phyloP scores from a whole-genome alignment of 164 flowering plant species.

The Nymphaea thermarum region DNA sequence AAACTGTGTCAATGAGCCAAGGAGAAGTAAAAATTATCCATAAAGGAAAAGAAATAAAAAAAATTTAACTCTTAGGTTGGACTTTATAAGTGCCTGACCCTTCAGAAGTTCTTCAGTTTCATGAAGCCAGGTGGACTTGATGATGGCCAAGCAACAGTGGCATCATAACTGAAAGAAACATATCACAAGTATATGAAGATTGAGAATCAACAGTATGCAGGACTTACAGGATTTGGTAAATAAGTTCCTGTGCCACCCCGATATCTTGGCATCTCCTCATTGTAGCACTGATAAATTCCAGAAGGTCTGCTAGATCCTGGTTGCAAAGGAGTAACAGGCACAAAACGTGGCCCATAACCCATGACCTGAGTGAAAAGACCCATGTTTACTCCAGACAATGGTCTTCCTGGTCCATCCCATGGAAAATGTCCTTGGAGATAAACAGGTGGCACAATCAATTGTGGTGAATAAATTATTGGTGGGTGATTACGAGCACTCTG shows the following conservation, averaged over 20 bases:
- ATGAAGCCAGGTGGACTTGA: too few species aligned
- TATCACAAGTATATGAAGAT: too few species aligned
- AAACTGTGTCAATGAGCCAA: too few species aligned
- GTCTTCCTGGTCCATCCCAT: constrained; percentile 93
- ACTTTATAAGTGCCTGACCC: too few species aligned
- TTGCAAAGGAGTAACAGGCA: constrained; percentile 70
- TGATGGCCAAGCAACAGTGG: too few species aligned
- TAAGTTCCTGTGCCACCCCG: constrained; percentile 98
- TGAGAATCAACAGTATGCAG: background rate
- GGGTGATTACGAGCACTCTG: constrained; percentile 43
- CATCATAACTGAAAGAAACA: too few species aligned
- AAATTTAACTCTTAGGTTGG: too few species aligned
- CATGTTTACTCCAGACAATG: constrained; percentile 36
- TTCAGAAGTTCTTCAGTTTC: too few species aligned
- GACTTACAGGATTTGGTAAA: constrained; percentile 92
- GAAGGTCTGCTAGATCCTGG: constrained; percentile 51
- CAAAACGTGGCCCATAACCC: constrained; percentile 52
- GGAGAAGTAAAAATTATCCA: too few species aligned
- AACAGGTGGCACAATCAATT: constrained; percentile 58
- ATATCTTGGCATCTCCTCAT: constrained; percentile 76
- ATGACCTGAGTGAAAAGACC: constrained; percentile 48
- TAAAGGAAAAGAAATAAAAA: too few species aligned
- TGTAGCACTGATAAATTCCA: constrained; percentile 48
- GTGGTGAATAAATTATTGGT: constrained; percentile 52
- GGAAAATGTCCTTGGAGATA: constrained; percentile 76